Percentiles rank a stretch among this genome's conserved stretches.
Conservation (phyloP, 177 flowering plant species). For the Telopea speciosissima region DNA sequence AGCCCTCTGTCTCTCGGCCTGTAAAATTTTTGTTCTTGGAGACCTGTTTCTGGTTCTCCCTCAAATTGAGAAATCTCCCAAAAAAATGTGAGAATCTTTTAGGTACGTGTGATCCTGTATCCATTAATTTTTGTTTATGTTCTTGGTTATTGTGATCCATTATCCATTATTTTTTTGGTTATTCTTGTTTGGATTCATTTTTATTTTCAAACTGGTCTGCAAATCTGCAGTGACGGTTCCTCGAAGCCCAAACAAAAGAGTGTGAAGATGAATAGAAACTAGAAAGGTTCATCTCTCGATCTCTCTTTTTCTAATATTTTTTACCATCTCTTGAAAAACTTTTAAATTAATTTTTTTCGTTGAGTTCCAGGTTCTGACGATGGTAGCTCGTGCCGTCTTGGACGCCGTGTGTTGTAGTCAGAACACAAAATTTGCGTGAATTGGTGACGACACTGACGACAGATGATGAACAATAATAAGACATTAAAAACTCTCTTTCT, state of each 20-base stretch:
- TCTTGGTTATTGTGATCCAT: no score
- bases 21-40: no score
- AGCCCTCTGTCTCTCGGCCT: no score
- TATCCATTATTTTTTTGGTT: background rate
- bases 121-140: background rate
- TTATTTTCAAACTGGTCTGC: no score
- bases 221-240: background rate
- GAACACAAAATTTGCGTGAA: background rate
- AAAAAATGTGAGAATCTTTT: no score
- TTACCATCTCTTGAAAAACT: background rate
- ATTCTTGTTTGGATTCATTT: background rate
- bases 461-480: no score
- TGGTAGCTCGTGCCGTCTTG: slow-evolving; percentile 3
- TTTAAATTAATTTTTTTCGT: background rate
- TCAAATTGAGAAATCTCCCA: no score
- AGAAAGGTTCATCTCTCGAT: background rate
- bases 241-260: slow-evolving; percentile 2
- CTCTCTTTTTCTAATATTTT: background rate
- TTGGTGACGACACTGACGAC: no score
- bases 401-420: background rate
- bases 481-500: no score
- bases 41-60: no score
- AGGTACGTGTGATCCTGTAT: no score
- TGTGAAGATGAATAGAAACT: background rate
- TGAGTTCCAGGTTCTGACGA: background rate